phyloP scores from a whole-genome alignment of 2,329 filamentous ascomycete species.

The Pseudocercospora fuligena region DNA sequence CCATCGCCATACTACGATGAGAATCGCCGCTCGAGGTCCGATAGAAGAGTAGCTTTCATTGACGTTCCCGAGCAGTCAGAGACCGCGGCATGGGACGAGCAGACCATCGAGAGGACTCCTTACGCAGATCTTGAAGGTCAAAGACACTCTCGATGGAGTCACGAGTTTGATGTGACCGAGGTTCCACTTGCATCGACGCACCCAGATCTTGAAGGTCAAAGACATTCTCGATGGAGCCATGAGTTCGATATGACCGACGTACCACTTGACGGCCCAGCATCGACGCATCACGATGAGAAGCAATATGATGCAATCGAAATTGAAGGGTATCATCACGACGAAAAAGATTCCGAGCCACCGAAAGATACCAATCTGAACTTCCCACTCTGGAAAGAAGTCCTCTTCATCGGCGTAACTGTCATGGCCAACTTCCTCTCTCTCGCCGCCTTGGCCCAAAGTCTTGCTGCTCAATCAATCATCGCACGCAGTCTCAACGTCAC shows the following conservation, averaged over 20 bases:
- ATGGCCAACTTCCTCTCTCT: conserved; percentile 38
- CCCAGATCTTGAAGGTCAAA: neutral
- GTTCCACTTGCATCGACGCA: neutral
- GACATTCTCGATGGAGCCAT: neutral
- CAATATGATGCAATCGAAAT: neutral
- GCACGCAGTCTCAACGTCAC: conserved; percentile 46
- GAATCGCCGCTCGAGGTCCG: neutral
- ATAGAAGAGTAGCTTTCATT: neutral
- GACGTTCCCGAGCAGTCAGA: neutral
- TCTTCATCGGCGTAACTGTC: conserved; percentile 34
- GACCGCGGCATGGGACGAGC: neutral
- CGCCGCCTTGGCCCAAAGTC: conserved; percentile 35
- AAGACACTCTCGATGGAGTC: neutral
- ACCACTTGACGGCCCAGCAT: neutral
- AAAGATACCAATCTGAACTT: neutral
- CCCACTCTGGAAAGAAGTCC: conserved; percentile 27
- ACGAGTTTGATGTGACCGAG: neutral
- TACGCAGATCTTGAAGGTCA: neutral
- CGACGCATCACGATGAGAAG: neutral
- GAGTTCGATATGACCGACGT: neutral
- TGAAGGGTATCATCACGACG: neutral
- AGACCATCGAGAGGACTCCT: neutral
- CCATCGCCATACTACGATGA: neutral
- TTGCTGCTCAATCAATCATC: conserved; percentile 53
- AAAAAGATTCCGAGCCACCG: neutral